Evolutionary conservation across 495 filamentous ascomycete genomes (phyloP).

Genomic region (Neurospora sp.): DNA sequence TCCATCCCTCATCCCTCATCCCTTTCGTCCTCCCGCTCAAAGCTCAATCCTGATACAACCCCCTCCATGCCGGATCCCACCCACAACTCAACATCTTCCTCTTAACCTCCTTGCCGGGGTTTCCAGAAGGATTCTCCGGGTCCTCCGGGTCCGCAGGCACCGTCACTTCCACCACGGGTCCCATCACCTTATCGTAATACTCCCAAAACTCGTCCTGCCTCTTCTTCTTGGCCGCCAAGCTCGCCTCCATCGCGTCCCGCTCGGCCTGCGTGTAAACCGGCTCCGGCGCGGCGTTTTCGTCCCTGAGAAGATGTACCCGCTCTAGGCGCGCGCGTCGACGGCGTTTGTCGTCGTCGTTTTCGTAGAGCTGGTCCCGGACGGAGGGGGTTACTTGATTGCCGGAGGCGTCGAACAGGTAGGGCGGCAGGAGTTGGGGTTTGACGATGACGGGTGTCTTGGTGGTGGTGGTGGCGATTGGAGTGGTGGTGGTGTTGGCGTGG

Average conservation of each 20-base stretch:
- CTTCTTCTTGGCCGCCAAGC: conserved; percentile 5
- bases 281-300: conserved; percentile 33
- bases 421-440: conserved; percentile 20
- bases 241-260: conserved; percentile 4
- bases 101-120: neutral
- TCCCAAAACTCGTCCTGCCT: conserved; percentile 13
- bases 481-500: neutral
- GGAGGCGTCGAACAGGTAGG: conserved; percentile 30
- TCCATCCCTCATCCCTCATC: neutral
- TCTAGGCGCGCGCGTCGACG: conserved; percentile 22
- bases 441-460: neutral
- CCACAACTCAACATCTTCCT: neutral
- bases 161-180: neutral
- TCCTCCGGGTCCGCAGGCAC: neutral
- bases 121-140: neutral
- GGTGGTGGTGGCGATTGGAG: neutral
- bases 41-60: neutral
- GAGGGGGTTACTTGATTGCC: conserved; percentile 37
- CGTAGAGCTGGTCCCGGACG: conserved; percentile 22
- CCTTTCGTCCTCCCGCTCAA: neutral
- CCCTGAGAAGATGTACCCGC: conserved; percentile 14
- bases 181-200: conserved; percentile 8
- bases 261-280: conserved; percentile 22
- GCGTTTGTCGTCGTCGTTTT: conserved; percentile 28
- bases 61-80: neutral